phyloP scores from a whole-genome alignment of 2,329 filamentous ascomycete species.

The Colletotrichum brevisporum region DNA sequence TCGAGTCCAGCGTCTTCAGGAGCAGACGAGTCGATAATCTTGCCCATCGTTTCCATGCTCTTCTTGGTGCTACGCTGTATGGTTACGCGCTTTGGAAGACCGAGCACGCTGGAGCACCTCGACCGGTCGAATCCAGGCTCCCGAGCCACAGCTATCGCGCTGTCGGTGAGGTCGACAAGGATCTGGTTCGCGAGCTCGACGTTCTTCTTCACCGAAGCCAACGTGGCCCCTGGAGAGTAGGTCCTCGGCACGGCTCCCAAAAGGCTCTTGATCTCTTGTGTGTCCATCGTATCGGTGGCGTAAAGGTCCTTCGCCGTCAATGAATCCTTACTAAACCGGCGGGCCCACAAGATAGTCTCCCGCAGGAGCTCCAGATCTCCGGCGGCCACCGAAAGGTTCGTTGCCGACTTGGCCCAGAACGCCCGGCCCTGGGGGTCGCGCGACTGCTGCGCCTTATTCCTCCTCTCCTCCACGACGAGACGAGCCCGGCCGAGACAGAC shows the following conservation, averaged over 20 bases:
- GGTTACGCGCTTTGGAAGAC: slow-evolving; percentile 22
- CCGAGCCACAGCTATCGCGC: slow-evolving; percentile 14
- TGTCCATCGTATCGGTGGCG: slow-evolving; percentile 11
- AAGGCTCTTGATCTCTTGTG: slow-evolving; percentile 42
- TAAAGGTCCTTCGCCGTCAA: slow-evolving; percentile 41
- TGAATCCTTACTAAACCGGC: slow-evolving; percentile 49
- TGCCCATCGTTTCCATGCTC: slow-evolving; percentile 20
- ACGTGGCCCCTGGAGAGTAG: neutral
- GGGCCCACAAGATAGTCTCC: slow-evolving; percentile 47
- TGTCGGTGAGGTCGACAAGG: slow-evolving; percentile 34
- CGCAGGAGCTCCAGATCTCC: slow-evolving; percentile 44
- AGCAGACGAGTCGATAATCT: neutral
- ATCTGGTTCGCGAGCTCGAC: slow-evolving; percentile 27
- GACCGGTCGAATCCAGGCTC: slow-evolving; percentile 34
- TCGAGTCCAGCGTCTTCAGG: neutral
- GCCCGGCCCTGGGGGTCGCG: slow-evolving; percentile 43
- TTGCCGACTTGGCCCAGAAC: slow-evolving; percentile 47
- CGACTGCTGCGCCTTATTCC: slow-evolving; percentile 43
- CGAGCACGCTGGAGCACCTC: slow-evolving; percentile 12
- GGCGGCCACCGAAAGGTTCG: slow-evolving; percentile 46
- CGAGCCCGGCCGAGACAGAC: slow-evolving; percentile 40
- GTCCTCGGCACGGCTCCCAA: neutral
- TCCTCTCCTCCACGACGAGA: slow-evolving; percentile 42
- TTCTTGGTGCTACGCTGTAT: slow-evolving; percentile 12
- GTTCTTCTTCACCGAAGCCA: neutral